Evolutionary conservation across 2,329 filamentous ascomycete genomes (phyloP).

Genomic region (Blastomyces emzantsi): DNA sequence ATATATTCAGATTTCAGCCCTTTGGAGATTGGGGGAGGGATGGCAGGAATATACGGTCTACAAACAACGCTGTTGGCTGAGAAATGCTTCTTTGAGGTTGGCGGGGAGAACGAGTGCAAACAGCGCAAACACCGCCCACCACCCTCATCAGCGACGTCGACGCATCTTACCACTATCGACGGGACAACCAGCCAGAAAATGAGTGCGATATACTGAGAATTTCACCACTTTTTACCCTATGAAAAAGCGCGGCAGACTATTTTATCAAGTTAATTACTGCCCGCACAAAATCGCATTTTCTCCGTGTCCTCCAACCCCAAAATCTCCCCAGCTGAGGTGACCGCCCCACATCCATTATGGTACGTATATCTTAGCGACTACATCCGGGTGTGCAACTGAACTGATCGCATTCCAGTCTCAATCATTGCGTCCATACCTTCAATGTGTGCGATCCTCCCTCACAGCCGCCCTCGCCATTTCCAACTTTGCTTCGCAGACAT

Average conservation of each 20-base stretch:
- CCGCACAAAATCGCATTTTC: neutral
- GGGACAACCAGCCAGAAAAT: conserved; percentile 3
- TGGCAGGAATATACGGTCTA: neutral
- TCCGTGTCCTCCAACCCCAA: neutral
- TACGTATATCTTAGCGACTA: conserved; percentile 10
- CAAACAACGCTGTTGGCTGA: neutral
- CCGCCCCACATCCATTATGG: conserved; percentile 13
- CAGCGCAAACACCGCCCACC: conserved; percentile 23
- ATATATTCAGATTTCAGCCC: conserved; percentile 4
- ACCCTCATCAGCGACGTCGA: conserved; percentile 10
- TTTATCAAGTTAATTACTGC: neutral
- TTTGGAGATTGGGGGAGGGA: neutral
- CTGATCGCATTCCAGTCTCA: conserved; percentile 56
- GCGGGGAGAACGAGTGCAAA: conserved; percentile 23
- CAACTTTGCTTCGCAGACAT: conserved; percentile 95
- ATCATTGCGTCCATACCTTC: conserved; percentile 92
- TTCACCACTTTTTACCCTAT: neutral
- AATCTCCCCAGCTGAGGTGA: neutral
- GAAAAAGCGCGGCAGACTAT: neutral
- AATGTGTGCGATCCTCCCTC: conserved; percentile 89
- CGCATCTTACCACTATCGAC: conserved; percentile 13
- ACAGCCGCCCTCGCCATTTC: conserved; percentile 88
- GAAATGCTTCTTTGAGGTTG: neutral
- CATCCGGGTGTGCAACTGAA: conserved; percentile 10
- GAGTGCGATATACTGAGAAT: neutral